Evolutionary conservation across 2,329 filamentous ascomycete genomes (phyloP).

Genomic region (Pyrenochaeta sp.): DNA sequence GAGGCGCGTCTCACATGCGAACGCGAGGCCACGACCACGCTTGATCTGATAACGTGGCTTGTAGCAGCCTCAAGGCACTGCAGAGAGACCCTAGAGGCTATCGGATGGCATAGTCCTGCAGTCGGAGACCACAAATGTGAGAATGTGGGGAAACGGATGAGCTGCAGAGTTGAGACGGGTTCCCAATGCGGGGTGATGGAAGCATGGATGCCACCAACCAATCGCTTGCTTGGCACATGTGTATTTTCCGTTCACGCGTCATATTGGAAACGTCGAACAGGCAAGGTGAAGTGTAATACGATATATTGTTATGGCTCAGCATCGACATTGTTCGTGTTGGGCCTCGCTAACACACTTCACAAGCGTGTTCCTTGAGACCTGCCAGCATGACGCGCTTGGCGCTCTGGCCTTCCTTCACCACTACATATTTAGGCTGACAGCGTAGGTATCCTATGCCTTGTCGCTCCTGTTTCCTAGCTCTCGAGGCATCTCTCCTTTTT

Average conservation of each 20-base stretch:
- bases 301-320: not conserved
- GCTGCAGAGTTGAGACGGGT: slow-evolving; percentile 10
- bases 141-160: slow-evolving; percentile 33
- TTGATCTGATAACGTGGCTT: slow-evolving; percentile 9
- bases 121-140: slow-evolving; percentile 20
- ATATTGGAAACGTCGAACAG: not conserved
- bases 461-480: slow-evolving; percentile 43
- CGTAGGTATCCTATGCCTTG: slow-evolving; percentile 25
- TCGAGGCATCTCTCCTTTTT: slow-evolving; percentile 52
- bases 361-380: not conserved
- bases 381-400: not conserved
- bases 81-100: slow-evolving; percentile 17
- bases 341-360: not conserved
- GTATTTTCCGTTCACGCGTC: slow-evolving; percentile 1
- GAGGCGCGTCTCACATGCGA: slow-evolving; percentile 5
- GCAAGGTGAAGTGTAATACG: not conserved
- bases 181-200: slow-evolving; percentile 29
- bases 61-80: slow-evolving; percentile 8
- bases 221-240: slow-evolving; percentile 3
- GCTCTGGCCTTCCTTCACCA: not conserved
- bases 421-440: not conserved
- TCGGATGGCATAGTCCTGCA: slow-evolving; percentile 5
- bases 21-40: slow-evolving; percentile 11
- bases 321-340: not conserved
- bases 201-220: slow-evolving; percentile 8